A percentile compares a stretch with the other conserved stretches of the same genome.
Conservation (phyloP, 257 asterid genomes). For the Przewalskia tangutica region DNA sequence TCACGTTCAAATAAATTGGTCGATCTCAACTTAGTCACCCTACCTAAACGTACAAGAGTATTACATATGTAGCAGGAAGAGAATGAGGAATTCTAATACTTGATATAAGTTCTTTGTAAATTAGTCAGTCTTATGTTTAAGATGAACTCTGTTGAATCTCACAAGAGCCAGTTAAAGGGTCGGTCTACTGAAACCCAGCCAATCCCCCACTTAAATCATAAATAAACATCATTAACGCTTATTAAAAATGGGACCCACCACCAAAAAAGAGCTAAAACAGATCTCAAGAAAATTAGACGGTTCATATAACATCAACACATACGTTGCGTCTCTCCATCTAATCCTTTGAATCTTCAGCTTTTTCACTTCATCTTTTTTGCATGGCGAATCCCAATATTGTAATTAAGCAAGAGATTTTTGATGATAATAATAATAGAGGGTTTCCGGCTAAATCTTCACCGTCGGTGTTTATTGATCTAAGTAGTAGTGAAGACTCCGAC, state of each 20-base stretch:
- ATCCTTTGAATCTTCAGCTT: background rate
- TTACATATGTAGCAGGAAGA: no score
- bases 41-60: no score
- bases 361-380: background rate
- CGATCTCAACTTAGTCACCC: no score
- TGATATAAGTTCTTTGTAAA: no score
- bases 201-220: background rate
- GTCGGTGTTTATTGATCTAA: slow-evolving; percentile 17
- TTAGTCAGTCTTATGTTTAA: no score
- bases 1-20: no score
- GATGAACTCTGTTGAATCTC: no score
- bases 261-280: background rate
- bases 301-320: background rate
- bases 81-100: no score
- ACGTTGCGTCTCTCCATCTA: background rate
- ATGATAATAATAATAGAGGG: background rate
- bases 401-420: slow-evolving; percentile 5
- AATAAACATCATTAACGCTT: background rate
- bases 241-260: background rate
- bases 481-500: slow-evolving; percentile 15
- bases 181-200: no score
- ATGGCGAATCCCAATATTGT: slow-evolving; percentile 6
- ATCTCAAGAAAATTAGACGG: background rate
- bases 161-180: no score
- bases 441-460: background rate